A percentile compares a stretch with the other conserved stretches of the same genome.
Evolutionary conservation across 345 rosid species (phyloP).

Genomic region (Ceriops zippeliana): DNA sequence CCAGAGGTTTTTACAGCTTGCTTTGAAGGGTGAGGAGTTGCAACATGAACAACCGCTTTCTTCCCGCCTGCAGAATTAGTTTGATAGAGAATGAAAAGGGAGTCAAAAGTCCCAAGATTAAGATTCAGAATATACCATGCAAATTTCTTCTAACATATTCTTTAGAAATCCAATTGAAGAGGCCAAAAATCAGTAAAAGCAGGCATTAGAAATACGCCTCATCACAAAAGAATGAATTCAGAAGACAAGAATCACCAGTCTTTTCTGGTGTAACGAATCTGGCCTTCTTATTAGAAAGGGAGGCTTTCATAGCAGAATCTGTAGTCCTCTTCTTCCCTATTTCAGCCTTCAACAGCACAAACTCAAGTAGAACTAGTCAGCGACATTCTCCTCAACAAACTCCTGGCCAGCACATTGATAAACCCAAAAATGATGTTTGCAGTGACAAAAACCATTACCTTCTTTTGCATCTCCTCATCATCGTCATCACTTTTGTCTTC

Average conservation of each 20-base stretch:
- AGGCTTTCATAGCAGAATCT: constrained; percentile 37
- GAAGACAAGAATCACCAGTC: constrained; percentile 44
- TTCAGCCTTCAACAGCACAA: constrained; percentile 34
- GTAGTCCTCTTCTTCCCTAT: constrained; percentile 62
- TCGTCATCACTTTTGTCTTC: constrained; percentile 25
- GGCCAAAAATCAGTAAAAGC: not conserved
- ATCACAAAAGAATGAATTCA: not conserved
- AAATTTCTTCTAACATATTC: not conserved
- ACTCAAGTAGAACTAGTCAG: not conserved
- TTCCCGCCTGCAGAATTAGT: constrained; percentile 23
- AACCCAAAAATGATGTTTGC: not conserved
- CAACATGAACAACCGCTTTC: constrained; percentile 49
- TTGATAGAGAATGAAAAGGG: too few relatives aligned
- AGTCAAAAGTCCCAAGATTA: too few relatives aligned
- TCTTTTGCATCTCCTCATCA: constrained; percentile 42
- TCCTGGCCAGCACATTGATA: not conserved
- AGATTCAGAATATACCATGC: too few relatives aligned
- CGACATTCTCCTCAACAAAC: not conserved
- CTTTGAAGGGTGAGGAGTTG: constrained; percentile 83
- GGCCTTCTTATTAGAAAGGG: constrained; percentile 57
- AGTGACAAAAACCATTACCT: constrained; percentile 31
- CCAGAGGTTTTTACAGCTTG: constrained; percentile 41
- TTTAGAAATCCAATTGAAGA: not conserved
- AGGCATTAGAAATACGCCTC: too few relatives aligned
- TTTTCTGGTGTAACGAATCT: constrained; percentile 68